Conservation (phyloP, 495 filamentous ascomycete species). For the Podospora didyma region DNA sequence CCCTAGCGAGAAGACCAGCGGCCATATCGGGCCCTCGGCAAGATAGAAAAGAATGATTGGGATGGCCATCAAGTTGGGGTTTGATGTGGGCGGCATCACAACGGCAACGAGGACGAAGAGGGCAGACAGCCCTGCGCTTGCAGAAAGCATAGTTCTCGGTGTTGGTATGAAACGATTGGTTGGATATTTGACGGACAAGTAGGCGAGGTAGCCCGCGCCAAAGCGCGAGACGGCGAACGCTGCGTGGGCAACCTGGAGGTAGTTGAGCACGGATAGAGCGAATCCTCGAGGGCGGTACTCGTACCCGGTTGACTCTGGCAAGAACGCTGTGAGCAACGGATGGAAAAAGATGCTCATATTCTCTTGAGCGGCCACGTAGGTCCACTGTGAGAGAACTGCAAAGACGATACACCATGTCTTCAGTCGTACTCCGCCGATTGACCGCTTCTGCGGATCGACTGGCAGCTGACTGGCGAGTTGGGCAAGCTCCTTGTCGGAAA, state of each 20-base stretch:
- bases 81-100: constrained; percentile 40
- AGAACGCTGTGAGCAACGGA: constrained; percentile 31
- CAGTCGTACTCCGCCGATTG: constrained; percentile 32
- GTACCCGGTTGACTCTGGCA: constrained; percentile 24
- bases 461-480: constrained; percentile 37
- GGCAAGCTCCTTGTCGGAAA: constrained; percentile 48
- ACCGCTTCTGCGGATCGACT: constrained; percentile 34
- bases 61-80: constrained; percentile 50
- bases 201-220: constrained; percentile 43
- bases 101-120: constrained; percentile 39
- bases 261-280: constrained; percentile 52
- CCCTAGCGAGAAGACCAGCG: constrained; percentile 64
- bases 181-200: constrained; percentile 44
- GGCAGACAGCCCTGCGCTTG: constrained; percentile 42
- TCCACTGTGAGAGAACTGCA: constrained; percentile 66
- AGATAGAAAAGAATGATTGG: constrained; percentile 61
- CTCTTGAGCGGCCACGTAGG: constrained; percentile 70
- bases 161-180: constrained; percentile 30
- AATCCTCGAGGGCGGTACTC: constrained; percentile 35
- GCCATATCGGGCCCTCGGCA: constrained; percentile 68
- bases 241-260: constrained; percentile 42
- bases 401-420: constrained; percentile 49
- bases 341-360: constrained; percentile 66
- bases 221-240: constrained; percentile 48
- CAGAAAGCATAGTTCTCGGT: constrained; percentile 52